Evolutionary conservation across 257 asterid genomes (phyloP).

Genomic region (Henckelia pumila): DNA sequence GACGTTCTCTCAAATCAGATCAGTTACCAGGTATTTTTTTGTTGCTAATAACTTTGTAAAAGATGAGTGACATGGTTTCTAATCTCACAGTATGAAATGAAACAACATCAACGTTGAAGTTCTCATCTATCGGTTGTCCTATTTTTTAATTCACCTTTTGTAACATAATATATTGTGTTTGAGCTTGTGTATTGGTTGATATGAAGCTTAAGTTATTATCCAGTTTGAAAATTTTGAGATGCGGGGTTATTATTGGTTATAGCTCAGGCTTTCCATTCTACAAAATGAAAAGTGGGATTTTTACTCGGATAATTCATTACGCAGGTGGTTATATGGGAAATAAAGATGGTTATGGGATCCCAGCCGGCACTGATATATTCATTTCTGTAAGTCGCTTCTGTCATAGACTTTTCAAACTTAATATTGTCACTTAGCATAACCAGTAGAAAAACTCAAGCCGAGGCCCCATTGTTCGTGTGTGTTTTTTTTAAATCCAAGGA

Average conservation of each 20-base stretch:
- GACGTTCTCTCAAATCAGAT: conserved; percentile 84
- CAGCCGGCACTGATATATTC: conserved; percentile 85
- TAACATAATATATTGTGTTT: neutral
- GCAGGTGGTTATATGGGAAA: conserved; percentile 84
- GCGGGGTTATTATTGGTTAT: neutral
- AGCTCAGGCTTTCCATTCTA: no score
- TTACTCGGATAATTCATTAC: neutral
- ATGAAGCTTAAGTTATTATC: neutral
- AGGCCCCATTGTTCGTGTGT: neutral
- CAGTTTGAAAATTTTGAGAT: neutral
- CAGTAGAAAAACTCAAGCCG: neutral
- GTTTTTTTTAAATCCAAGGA: neutral
- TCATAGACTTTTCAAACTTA: neutral
- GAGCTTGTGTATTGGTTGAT: neutral
- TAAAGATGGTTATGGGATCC: conserved; percentile 67
- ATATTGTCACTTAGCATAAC: neutral
- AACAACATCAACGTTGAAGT: neutral
- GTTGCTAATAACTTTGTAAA: neutral
- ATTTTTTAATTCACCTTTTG: neutral
- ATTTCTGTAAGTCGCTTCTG: conserved; percentile 55
- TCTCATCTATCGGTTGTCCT: neutral
- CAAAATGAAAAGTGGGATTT: neutral
- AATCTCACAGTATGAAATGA: neutral
- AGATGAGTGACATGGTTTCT: conserved; percentile 1
- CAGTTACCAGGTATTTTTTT: conserved; percentile 63